Base-by-base conservation (phyloP, 305 asterid genomes). In the Petunia hybrid region DNA sequence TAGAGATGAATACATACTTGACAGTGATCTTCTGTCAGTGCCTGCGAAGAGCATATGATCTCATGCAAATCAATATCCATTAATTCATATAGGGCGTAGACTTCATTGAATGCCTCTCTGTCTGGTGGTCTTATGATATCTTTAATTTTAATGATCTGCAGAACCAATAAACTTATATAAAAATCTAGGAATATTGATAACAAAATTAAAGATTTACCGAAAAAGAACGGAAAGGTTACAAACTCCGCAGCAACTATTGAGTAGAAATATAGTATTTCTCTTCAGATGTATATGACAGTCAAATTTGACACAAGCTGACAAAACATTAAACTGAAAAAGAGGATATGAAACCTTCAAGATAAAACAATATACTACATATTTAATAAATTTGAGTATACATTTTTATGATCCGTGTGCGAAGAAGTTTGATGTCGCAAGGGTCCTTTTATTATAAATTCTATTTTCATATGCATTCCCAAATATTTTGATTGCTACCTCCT, bases 21-120 rank as follows among this genome's bases (percentile, higher is more conserved):
- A 73, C 97, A 94, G 69, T 94, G 97, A 78, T 94, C 97, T 73
- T 94, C 98, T 3, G 95, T 90, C 75, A 94, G 95, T 56, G 83
- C 87, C 90, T 92, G 98, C 4, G 92, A 45, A 39, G 98, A 94
- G 76, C 89, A 80, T 80, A 94, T 91, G 39, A 94, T 91, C 90
- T 94, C 97, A 81, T 92, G 94, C 82, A 94, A 85, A 87, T 94
- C 98, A 38, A 97, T 93, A 80, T 92, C 98, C 98, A 92, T 93
- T 9, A 93, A 83, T 81, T 94, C 97, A 81, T 91, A 92, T 5
- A 89, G 97, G 63, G 92, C 89, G 81, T 94, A 94, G 65, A 94
- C 98, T 56, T 94, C 98, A 55, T 84, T 87, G 59, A 90, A 94
- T 40, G 85, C 93, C 68, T 82, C 90, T 68, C 82, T 92, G 39